Conservation (phyloP, 768 basidiomycete genomes). For the Neoboletus subvelutipes region DNA sequence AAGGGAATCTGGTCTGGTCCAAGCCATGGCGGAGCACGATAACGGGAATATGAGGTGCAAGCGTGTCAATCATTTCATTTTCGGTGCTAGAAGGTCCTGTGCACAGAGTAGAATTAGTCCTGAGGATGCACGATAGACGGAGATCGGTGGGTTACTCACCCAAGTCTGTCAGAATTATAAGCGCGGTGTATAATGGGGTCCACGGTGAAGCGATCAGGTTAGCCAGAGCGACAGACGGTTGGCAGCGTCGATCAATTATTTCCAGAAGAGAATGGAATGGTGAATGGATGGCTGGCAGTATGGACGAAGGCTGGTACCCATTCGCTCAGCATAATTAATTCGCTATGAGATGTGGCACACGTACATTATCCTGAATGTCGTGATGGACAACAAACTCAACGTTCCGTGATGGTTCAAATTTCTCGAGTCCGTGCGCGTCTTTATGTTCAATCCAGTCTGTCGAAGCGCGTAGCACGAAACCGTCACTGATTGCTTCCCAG, state of each 20-base stretch:
- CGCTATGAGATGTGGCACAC: slow-evolving; percentile 23
- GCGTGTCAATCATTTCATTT: slow-evolving; percentile 45
- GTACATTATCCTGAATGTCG: slow-evolving; percentile 45
- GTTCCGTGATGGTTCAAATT: slow-evolving; percentile 62
- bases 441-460: slow-evolving; percentile 72
- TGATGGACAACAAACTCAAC: slow-evolving; percentile 57
- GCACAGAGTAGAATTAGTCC: slow-evolving; percentile 1
- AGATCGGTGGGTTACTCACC: slow-evolving; percentile 34
- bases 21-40: slow-evolving; percentile 49
- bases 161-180: slow-evolving; percentile 52
- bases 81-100: slow-evolving; percentile 37
- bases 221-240: slow-evolving; percentile 51
- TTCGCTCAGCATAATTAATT: slow-evolving; percentile 8
- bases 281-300: slow-evolving; percentile 48
- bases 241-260: slow-evolving; percentile 51
- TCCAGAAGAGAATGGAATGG: slow-evolving; percentile 56
- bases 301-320: slow-evolving; percentile 28
- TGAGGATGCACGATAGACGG: background rate
- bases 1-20: slow-evolving; percentile 31
- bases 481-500: slow-evolving; percentile 52
- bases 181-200: slow-evolving; percentile 59
- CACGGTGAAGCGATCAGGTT: slow-evolving; percentile 57
- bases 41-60: slow-evolving; percentile 56
- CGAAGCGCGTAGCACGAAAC: slow-evolving; percentile 53
- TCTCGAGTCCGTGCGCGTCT: slow-evolving; percentile 64